Conservation (phyloP, 1,139 yeast species). For the Pichia sp. region DNA sequence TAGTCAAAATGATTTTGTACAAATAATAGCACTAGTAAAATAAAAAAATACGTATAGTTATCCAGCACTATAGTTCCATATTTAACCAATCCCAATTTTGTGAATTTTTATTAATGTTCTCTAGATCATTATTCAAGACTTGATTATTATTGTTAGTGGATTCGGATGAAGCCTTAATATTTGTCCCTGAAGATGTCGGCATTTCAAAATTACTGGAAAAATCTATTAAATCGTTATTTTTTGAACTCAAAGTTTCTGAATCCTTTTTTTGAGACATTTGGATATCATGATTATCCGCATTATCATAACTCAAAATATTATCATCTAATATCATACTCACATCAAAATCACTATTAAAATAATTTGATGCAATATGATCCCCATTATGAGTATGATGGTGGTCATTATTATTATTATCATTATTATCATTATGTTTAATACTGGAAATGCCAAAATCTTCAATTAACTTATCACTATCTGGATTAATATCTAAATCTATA, state of each 20-base stretch:
- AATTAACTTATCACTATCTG: background rate
- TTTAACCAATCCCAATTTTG: slow-evolving; percentile 30
- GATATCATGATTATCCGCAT: background rate
- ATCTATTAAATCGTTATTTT: background rate
- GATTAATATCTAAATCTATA: background rate
- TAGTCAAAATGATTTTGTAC: too few species aligned
- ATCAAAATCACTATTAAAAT: slow-evolving; percentile 4
- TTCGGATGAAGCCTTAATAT: background rate
- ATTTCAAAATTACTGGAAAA: background rate
- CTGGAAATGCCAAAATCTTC: background rate
- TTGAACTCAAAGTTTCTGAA: background rate
- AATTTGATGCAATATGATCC: background rate
- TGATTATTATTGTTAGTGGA: background rate
- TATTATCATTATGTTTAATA: background rate
- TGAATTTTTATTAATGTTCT: background rate
- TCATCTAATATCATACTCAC: slow-evolving; percentile 3
- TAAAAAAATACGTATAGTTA: background rate
- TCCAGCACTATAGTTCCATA: slow-evolving; percentile 21
- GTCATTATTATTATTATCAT: background rate
- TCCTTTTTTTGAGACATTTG: background rate
- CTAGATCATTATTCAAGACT: background rate
- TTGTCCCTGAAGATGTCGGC: background rate
- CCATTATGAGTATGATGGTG: background rate
- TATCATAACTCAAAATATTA: background rate
- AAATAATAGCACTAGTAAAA: too few species aligned